These are phyloP conservation scores for Nyctanthes arbortristis DNA, from an alignment of 257 asterid genomes.

Conservation along the genomic window DNA sequence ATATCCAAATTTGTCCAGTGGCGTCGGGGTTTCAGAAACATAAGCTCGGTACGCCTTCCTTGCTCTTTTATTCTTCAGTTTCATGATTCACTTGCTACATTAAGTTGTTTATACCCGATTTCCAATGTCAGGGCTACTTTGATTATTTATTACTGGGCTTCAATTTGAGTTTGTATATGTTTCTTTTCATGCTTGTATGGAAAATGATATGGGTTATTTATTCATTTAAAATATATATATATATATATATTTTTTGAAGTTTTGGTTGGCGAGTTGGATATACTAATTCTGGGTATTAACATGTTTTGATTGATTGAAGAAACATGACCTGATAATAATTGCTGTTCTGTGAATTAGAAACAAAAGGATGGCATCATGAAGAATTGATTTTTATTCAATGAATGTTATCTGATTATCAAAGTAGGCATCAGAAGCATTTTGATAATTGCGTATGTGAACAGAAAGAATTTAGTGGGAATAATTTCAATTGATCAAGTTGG, in stretches of 20 bases:
- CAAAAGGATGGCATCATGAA: background rate
- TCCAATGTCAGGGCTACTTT: background rate
- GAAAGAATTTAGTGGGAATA: background rate
- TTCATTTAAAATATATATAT: too few species aligned
- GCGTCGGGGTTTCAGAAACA: constrained; percentile 37
- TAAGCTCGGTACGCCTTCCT: constrained; percentile 44
- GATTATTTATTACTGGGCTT: background rate
- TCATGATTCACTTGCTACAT: background rate
- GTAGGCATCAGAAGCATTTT: background rate
- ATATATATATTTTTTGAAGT: too few species aligned
- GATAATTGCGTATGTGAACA: background rate
- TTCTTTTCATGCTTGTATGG: background rate
- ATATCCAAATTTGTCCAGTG: constrained; percentile 42
- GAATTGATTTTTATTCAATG: background rate
- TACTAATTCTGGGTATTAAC: background rate
- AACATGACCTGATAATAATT: background rate
- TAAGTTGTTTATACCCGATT: background rate
- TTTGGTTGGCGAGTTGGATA: background rate
- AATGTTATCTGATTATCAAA: background rate
- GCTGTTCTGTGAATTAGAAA: background rate
- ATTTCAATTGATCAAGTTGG: background rate
- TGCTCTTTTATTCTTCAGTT: background rate
- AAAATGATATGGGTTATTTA: constrained; percentile 6
- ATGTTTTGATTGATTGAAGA: background rate
- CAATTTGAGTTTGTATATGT: background rate